These are phyloP conservation scores for Calonectria pteridis DNA, from an alignment of 2,329 filamentous ascomycete genomes.

Conservation along the genomic window DNA sequence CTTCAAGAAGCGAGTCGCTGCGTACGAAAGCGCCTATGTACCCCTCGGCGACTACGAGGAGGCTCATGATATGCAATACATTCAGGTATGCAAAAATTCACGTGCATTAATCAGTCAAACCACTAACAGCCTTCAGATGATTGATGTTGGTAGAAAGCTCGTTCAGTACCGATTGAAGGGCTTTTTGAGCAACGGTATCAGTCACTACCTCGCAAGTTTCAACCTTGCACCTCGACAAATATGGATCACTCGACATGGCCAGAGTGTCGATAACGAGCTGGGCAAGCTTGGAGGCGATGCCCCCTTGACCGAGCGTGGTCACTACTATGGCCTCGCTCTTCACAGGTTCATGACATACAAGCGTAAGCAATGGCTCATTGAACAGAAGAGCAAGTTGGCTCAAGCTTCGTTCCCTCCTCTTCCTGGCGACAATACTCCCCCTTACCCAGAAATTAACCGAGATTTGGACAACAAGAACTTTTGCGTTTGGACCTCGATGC, in stretches of 20 bases:
- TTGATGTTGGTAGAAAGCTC: constrained; percentile 95
- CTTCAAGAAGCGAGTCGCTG: constrained; percentile 91
- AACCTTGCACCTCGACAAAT: constrained; percentile 96
- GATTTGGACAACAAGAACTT: constrained; percentile 87
- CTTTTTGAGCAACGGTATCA: constrained; percentile 91
- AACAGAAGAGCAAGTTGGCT: constrained; percentile 82
- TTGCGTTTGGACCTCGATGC: constrained; percentile 98
- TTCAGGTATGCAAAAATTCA: constrained; percentile 67
- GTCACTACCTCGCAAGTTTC: constrained; percentile 96
- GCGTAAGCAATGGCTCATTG: constrained; percentile 83
- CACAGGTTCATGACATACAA: constrained; percentile 87
- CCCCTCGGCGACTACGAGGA: constrained; percentile 94
- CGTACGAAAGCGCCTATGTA: constrained; percentile 95
- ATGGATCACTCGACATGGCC: constrained; percentile 96
- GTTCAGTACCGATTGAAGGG: constrained; percentile 91
- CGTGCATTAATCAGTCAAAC: neutral
- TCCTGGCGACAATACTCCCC: constrained; percentile 92
- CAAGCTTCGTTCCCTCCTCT: constrained; percentile 88
- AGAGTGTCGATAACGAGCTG: constrained; percentile 87
- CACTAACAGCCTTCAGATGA: constrained; percentile 72
- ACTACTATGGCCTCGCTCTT: constrained; percentile 82
- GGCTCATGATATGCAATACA: constrained; percentile 90
- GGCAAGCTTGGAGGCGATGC: constrained; percentile 95
- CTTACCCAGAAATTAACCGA: constrained; percentile 85
- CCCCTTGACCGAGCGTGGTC: constrained; percentile 82